These are phyloP conservation scores for Kodamaea nitidulidarum DNA, from an alignment of 805 yeast genomes.

Conservation along the genomic window DNA sequence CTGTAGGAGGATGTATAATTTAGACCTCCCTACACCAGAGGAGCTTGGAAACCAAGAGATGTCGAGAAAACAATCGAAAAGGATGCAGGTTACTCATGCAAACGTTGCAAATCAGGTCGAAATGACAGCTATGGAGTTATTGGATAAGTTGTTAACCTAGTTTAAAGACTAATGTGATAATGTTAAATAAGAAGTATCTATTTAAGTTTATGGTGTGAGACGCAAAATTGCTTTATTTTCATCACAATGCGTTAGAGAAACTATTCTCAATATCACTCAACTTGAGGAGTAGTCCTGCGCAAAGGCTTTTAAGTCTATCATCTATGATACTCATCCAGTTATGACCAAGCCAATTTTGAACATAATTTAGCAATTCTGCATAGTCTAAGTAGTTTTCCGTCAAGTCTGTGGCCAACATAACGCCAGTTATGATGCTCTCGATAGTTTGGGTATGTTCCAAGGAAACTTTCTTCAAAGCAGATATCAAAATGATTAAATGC, in stretches of 20 bases:
- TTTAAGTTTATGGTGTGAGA: too few relatives aligned
- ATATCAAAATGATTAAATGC: constrained; percentile 33
- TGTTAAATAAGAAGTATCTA: too few relatives aligned
- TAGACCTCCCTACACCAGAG: not conserved
- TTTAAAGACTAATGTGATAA: too few relatives aligned
- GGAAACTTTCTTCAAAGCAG: constrained; percentile 16
- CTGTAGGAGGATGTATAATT: constrained; percentile 3
- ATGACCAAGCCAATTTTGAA: constrained; percentile 25
- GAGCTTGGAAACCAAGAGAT: not conserved
- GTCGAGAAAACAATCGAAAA: constrained; percentile 1
- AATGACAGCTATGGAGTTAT: not conserved
- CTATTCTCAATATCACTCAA: constrained; percentile 13
- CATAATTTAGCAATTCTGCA: constrained; percentile 15
- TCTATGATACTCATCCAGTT: constrained; percentile 38
- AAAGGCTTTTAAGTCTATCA: constrained; percentile 31
- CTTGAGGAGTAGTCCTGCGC: constrained; percentile 38
- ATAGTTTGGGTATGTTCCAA: constrained; percentile 31
- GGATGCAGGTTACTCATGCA: not conserved
- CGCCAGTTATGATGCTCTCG: constrained; percentile 38
- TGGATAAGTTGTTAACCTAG: too few relatives aligned
- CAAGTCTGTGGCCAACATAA: constrained; percentile 32
- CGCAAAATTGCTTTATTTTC: too few relatives aligned
- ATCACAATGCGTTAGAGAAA: too few relatives aligned
- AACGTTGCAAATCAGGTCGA: not conserved
- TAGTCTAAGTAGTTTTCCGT: constrained; percentile 25